These are phyloP conservation scores for Podospora australis DNA, from an alignment of 495 filamentous ascomycete species.

Conservation along the genomic window DNA sequence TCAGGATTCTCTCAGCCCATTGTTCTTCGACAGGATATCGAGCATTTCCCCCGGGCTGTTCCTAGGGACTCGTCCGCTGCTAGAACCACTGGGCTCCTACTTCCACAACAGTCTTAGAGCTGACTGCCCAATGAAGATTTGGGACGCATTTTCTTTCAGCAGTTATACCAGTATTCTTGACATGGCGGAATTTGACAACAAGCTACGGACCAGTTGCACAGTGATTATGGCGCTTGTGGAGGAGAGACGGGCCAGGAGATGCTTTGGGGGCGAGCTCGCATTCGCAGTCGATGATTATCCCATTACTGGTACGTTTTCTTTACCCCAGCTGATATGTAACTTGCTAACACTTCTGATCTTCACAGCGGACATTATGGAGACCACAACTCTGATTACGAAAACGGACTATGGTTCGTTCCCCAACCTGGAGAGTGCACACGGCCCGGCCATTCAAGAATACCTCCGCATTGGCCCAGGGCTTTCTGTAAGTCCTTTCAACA, in stretches of 20 bases:
- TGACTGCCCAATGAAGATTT: constrained; percentile 33
- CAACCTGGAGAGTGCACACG: constrained; percentile 31
- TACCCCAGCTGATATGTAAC: background rate
- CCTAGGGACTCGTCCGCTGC: constrained; percentile 21
- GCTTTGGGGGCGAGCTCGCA: constrained; percentile 31
- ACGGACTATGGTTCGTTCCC: constrained; percentile 41
- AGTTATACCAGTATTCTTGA: constrained; percentile 41
- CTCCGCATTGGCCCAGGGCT: constrained; percentile 38
- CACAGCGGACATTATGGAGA: constrained; percentile 20
- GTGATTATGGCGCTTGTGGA: constrained; percentile 41
- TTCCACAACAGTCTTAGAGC: constrained; percentile 29
- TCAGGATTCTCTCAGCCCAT: constrained; percentile 40
- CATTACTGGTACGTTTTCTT: constrained; percentile 32
- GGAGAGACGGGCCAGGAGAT: constrained; percentile 33
- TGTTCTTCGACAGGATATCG: constrained; percentile 47
- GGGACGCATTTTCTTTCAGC: constrained; percentile 37
- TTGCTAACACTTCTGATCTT: constrained; percentile 11
- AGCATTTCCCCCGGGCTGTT: constrained; percentile 42
- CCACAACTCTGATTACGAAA: constrained; percentile 28
- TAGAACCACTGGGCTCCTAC: constrained; percentile 32
- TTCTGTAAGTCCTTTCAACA: constrained; percentile 32
- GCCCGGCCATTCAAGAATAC: constrained; percentile 32
- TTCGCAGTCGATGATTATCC: constrained; percentile 29
- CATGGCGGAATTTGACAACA: constrained; percentile 30
- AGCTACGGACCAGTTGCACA: constrained; percentile 35